Percentiles rank a stretch among this genome's conserved stretches.
Evolutionary conservation across 1,284 basidiomycete genomes (phyloP).

Genomic region (Cutaneotrichosporon dermatis): DNA sequence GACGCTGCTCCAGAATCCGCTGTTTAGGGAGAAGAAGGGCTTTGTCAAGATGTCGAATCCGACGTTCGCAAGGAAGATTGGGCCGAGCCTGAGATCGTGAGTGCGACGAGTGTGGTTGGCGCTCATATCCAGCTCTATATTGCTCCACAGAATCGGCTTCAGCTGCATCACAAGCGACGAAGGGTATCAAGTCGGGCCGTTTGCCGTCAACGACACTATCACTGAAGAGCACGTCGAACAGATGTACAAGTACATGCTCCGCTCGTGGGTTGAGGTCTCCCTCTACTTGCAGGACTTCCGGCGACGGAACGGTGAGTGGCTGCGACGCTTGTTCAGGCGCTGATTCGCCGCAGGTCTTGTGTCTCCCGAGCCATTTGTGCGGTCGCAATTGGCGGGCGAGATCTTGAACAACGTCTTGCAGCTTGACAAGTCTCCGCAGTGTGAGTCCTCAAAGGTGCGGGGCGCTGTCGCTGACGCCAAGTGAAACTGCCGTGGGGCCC

Average conservation of each 20-base stretch:
- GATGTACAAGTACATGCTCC: conserved; percentile 41
- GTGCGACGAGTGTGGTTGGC: background rate
- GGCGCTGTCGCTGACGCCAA: background rate
- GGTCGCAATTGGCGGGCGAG: no score
- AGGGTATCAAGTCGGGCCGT: conserved; percentile 36
- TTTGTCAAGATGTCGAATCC: conserved; percentile 38
- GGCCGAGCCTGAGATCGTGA: conserved; percentile 28
- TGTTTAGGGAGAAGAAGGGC: conserved; percentile 39
- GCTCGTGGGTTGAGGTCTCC: conserved; percentile 40
- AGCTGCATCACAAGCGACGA: conserved; percentile 34
- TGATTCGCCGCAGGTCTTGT: no score
- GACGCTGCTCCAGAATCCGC: conserved; percentile 40
- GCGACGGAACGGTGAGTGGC: conserved; percentile 19
- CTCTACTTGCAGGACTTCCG: conserved; percentile 25
- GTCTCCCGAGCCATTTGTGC: no score
- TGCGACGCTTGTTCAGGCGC: background rate
- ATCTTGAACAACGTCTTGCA: background rate
- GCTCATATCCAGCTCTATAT: conserved; percentile 21
- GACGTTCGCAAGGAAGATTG: conserved; percentile 30
- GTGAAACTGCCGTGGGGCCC: background rate
- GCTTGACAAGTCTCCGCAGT: conserved; percentile 1
- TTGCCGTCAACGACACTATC: conserved; percentile 21
- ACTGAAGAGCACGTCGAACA: conserved; percentile 23
- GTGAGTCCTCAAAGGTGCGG: conserved; percentile 5
- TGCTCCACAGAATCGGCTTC: conserved; percentile 39